Evolutionary conservation across 768 basidiomycete genomes (phyloP).

Genomic region (Phallus indusiatus): DNA sequence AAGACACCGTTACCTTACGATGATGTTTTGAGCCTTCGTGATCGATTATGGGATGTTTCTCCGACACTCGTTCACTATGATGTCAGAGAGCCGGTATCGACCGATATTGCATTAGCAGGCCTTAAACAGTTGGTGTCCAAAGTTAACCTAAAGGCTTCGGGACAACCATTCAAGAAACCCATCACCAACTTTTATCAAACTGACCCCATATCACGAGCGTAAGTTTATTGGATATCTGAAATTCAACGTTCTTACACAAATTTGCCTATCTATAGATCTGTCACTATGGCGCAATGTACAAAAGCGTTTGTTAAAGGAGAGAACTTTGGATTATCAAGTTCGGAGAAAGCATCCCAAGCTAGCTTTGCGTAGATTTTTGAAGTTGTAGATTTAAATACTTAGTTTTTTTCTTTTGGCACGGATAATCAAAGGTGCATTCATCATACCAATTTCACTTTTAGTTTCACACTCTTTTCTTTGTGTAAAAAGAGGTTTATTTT

Average conservation of each 20-base stretch:
- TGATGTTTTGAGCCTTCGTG: conserved; percentile 70
- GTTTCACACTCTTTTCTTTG: background rate
- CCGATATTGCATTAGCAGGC: conserved; percentile 62
- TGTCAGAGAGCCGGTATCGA: conserved; percentile 63
- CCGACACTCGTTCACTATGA: conserved; percentile 86
- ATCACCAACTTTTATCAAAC: conserved; percentile 95
- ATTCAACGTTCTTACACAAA: background rate
- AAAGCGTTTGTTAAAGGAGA: conserved; percentile 76
- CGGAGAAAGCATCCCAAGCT: conserved; percentile 35
- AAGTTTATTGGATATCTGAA: conserved; percentile 28
- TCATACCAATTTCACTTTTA: background rate
- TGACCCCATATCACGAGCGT: conserved; percentile 90
- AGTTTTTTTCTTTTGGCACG: background rate
- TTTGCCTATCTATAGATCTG: conserved; percentile 42
- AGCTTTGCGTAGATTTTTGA: conserved; percentile 31
- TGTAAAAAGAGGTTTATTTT: background rate
- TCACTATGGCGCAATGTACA: conserved; percentile 93
- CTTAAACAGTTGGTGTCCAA: conserved; percentile 45
- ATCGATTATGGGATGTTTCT: conserved; percentile 95
- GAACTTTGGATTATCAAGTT: conserved; percentile 45
- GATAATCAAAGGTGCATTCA: background rate
- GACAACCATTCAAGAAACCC: conserved; percentile 62
- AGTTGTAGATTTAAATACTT: background rate
- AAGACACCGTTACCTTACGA: conserved; percentile 81
- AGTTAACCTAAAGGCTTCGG: conserved; percentile 42